Evolutionary conservation across 257 asterid genomes (phyloP).

Genomic region (Gentiana straminea): DNA sequence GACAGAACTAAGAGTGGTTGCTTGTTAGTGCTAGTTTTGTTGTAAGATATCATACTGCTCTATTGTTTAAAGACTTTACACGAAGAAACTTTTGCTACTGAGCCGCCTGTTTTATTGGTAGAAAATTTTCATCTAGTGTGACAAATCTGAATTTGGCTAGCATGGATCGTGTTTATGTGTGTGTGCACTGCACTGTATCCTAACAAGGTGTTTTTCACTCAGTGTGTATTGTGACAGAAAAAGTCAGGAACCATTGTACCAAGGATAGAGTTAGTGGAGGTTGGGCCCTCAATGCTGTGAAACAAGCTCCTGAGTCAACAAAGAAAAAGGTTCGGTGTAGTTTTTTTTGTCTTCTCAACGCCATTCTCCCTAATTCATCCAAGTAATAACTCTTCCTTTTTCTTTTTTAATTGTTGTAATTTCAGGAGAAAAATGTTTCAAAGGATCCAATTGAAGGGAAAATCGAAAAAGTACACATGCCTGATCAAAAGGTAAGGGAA

Average conservation of each 20-base stretch:
- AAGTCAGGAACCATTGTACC: slow-evolving; percentile 85
- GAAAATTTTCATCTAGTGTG: too few species aligned
- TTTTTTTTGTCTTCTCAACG: not conserved
- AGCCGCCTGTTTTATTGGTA: too few species aligned
- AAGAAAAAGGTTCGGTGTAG: slow-evolving; percentile 68
- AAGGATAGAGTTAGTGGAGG: slow-evolving; percentile 84
- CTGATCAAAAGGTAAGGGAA: slow-evolving; percentile 66
- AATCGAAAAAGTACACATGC: slow-evolving; percentile 75
- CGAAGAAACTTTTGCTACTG: too few species aligned
- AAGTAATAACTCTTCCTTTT: too few species aligned
- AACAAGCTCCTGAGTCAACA: slow-evolving; percentile 37
- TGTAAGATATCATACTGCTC: too few species aligned
- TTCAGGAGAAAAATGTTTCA: slow-evolving; percentile 87
- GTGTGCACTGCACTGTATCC: slow-evolving; percentile 68
- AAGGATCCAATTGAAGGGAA: slow-evolving; percentile 73
- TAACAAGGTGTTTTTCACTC: slow-evolving; percentile 57
- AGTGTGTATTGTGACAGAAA: slow-evolving; percentile 72
- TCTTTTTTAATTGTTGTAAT: not conserved
- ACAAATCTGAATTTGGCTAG: slow-evolving; percentile 88
- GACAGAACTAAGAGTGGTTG: too few species aligned
- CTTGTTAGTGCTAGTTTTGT: too few species aligned
- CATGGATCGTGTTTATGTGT: slow-evolving; percentile 76
- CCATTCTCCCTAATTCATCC: too few species aligned
- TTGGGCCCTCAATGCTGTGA: slow-evolving; percentile 95
- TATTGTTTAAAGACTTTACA: too few species aligned